These are phyloP conservation scores for Trapa bicornis DNA, from an alignment of 345 rosid species.

Conservation along the genomic window DNA sequence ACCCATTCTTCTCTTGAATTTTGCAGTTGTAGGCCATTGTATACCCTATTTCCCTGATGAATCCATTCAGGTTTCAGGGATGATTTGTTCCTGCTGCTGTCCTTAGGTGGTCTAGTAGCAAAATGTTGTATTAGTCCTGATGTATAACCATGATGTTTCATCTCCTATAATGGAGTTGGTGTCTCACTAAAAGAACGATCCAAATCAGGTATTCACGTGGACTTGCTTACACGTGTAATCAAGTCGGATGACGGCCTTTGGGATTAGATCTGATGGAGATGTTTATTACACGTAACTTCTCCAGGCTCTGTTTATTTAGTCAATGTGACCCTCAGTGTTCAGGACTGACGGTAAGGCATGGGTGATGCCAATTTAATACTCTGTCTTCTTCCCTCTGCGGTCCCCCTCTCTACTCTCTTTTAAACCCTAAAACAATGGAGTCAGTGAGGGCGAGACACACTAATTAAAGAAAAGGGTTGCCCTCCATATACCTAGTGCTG, in stretches of 20 bases:
- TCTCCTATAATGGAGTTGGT: background rate
- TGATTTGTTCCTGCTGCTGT: background rate
- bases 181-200: background rate
- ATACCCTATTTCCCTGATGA: background rate
- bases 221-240: background rate
- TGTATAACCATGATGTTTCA: background rate
- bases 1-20: slow-evolving; percentile 5
- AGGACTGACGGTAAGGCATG: too few species aligned
- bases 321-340: background rate
- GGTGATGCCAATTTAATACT: too few species aligned
- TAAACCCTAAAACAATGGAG: background rate
- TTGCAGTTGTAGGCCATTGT: slow-evolving; percentile 6
- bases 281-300: background rate
- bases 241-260: background rate
- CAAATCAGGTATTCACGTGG: background rate
- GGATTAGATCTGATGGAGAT: background rate
- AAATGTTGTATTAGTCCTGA: background rate
- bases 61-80: background rate
- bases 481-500: background rate
- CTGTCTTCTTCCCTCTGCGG: background rate
- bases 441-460: background rate
- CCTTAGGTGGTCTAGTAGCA: background rate
- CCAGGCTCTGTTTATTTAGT: background rate
- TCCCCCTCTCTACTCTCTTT: background rate
- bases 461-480: slow-evolving; percentile 1